Conservation (phyloP, 768 basidiomycete genomes). For the Trametes meyenii region DNA sequence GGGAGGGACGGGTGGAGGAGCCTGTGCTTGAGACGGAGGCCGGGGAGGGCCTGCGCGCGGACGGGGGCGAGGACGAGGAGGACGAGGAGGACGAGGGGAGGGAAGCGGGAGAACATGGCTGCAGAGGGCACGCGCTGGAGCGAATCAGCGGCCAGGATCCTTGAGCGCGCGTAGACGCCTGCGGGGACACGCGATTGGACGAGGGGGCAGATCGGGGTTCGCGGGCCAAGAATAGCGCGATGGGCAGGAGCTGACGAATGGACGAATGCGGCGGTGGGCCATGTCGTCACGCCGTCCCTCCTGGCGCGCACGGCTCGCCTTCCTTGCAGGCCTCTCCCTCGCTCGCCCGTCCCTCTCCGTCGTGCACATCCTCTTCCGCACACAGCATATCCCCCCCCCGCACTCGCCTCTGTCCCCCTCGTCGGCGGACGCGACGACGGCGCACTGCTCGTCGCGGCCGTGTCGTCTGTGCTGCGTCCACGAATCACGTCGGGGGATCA, state of each 20-base stretch:
- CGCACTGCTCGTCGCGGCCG: not conserved
- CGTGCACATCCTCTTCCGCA: not conserved
- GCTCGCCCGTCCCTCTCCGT: not conserved
- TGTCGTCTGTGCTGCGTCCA: not conserved
- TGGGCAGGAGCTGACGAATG: constrained; percentile 10
- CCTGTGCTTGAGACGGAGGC: constrained; percentile 50
- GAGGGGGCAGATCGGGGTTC: constrained; percentile 9
- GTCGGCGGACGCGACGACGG: not conserved
- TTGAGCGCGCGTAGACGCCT: constrained; percentile 4
- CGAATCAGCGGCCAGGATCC: constrained; percentile 14
- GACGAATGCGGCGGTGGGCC: not conserved
- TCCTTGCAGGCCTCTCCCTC: not conserved
- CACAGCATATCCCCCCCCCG: not conserved
- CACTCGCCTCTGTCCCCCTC: not conserved
- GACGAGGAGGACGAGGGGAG: constrained; percentile 27
- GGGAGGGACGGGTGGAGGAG: constrained; percentile 50
- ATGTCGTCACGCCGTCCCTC: not conserved
- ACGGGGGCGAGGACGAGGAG: constrained; percentile 27
- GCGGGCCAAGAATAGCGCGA: constrained; percentile 6
- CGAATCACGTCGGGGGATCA: constrained; percentile 13
- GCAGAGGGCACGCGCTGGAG: not conserved
- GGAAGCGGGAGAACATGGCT: constrained; percentile 32
- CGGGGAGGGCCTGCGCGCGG: constrained; percentile 24
- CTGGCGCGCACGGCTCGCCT: no score
- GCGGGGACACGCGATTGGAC: constrained; percentile 20